Conservation (phyloP, 1,284 basidiomycete genomes). For the Rhizoctonia solani region DNA sequence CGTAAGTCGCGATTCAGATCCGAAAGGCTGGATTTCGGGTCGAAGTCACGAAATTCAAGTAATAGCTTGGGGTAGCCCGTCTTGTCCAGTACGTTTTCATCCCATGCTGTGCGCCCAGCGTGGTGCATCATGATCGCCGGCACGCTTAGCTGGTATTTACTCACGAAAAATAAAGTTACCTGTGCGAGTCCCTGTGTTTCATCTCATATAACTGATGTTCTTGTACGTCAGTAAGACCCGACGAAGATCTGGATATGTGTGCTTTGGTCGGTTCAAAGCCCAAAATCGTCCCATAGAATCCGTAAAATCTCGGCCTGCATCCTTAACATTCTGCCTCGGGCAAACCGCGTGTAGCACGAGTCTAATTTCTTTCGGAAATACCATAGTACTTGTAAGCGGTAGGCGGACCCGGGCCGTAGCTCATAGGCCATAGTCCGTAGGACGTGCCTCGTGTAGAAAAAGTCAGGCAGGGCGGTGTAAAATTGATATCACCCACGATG, state of each 20-base stretch:
- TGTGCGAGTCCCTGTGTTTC: constrained; percentile 8
- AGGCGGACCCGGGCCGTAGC: constrained; percentile 13
- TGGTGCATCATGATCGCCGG: constrained; percentile 17
- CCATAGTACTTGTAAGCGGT: constrained; percentile 17
- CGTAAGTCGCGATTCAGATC: neutral
- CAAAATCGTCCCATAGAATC: constrained; percentile 17
- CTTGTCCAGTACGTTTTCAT: neutral
- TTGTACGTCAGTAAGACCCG: constrained; percentile 20
- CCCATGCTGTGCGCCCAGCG: neutral
- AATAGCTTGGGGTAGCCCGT: constrained; percentile 8
- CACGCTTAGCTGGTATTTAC: constrained; percentile 15
- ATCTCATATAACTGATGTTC: constrained; percentile 2
- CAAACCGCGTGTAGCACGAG: constrained; percentile 26
- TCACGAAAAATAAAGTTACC: constrained; percentile 1
- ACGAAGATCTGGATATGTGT: constrained; percentile 24
- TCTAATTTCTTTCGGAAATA: constrained; percentile 30
- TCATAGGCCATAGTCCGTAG: neutral
- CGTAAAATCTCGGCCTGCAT: constrained; percentile 9
- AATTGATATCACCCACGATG: constrained; percentile 1
- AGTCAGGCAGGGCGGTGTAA: constrained; percentile 15
- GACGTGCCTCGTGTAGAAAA: constrained; percentile 12
- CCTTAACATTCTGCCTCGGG: constrained; percentile 22
- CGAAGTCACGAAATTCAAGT: constrained; percentile 3
- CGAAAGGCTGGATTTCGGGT: neutral
- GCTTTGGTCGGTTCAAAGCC: constrained; percentile 17